A percentile compares a stretch with the other conserved stretches of the same genome.
Conservation (phyloP, 1,284 basidiomycete genomes). For the Phellopilus nigrolimitatus region DNA sequence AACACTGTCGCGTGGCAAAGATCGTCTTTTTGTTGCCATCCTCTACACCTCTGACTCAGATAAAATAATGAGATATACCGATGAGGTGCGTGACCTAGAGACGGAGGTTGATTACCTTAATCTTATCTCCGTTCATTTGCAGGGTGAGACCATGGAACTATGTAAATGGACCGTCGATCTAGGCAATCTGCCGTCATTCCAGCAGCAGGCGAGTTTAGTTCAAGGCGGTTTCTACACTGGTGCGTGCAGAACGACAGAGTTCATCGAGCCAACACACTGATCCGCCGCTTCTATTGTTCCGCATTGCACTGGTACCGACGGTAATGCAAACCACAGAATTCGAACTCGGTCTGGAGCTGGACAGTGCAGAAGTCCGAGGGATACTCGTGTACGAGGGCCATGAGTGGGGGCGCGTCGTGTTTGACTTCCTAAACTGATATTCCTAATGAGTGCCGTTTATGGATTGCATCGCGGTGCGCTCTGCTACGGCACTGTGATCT, state of each 20-base stretch:
- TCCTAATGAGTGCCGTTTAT: too few relatives aligned
- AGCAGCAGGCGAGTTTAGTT: slow-evolving; percentile 52
- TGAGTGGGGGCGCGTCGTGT: slow-evolving; percentile 67
- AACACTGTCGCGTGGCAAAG: slow-evolving; percentile 32
- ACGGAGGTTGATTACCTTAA: slow-evolving; percentile 6
- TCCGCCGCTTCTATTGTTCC: not conserved
- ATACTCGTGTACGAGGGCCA: slow-evolving; percentile 65
- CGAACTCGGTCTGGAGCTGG: slow-evolving; percentile 73
- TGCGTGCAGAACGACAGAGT: slow-evolving; percentile 26
- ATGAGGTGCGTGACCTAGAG: slow-evolving; percentile 45
- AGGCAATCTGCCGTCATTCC: slow-evolving; percentile 68
- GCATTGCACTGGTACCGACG: not conserved
- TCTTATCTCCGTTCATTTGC: slow-evolving; percentile 18
- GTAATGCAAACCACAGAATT: slow-evolving; percentile 49
- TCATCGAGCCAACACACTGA: not conserved
- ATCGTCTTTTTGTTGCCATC: slow-evolving; percentile 71
- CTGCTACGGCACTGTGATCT: too few relatives aligned
- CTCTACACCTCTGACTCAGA: slow-evolving; percentile 72
- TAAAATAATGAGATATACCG: slow-evolving; percentile 72
- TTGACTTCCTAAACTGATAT: slow-evolving; percentile 45
- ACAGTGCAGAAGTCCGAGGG: slow-evolving; percentile 77
- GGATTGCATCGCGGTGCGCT: too few relatives aligned
- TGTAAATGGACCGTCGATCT: slow-evolving; percentile 86
- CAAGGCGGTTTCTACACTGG: slow-evolving; percentile 74
- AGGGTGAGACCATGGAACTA: slow-evolving; percentile 65